Percentiles rank a stretch among this genome's conserved stretches.
These are phyloP conservation scores for Bryoerythrophyllum caledonicum DNA, from an alignment of 225 moss, liverwort and hornwort species.

Conservation along the genomic window DNA sequence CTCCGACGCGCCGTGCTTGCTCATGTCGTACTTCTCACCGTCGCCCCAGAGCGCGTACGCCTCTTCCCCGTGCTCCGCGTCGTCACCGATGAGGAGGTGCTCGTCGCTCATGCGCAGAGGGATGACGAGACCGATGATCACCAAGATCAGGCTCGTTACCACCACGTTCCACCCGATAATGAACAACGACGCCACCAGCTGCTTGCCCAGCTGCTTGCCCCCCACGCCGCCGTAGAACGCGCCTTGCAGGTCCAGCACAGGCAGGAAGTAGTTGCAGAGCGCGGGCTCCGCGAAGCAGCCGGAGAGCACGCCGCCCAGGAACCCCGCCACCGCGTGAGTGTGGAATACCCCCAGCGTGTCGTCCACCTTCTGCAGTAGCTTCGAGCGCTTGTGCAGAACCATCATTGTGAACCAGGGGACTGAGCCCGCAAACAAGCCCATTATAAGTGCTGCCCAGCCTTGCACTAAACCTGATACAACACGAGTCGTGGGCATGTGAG, in stretches of 20 bases:
- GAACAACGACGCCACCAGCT: slow-evolving; percentile 33
- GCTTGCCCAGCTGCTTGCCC: slow-evolving; percentile 48
- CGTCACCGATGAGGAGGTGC: slow-evolving; percentile 45
- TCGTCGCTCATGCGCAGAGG: slow-evolving; percentile 55
- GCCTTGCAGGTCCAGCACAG: slow-evolving; percentile 17
- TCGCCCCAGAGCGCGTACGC: slow-evolving; percentile 53
- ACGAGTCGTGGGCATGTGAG: not conserved
- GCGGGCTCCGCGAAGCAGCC: slow-evolving; percentile 50
- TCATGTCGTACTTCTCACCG: slow-evolving; percentile 31
- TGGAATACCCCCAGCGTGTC: slow-evolving; percentile 55
- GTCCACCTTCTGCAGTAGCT: slow-evolving; percentile 42
- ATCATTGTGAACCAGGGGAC: slow-evolving; percentile 59
- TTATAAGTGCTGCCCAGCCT: slow-evolving; percentile 56
- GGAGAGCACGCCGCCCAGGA: slow-evolving; percentile 30
- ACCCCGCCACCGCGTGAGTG: slow-evolving; percentile 55
- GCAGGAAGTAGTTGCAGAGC: slow-evolving; percentile 45
- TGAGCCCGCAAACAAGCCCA: slow-evolving; percentile 48
- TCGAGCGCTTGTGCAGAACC: slow-evolving; percentile 48
- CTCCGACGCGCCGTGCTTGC: slow-evolving; percentile 38
- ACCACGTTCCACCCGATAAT: slow-evolving; percentile 49
- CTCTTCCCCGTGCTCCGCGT: slow-evolving; percentile 56
- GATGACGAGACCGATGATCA: slow-evolving; percentile 23
- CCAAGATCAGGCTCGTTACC: slow-evolving; percentile 37
- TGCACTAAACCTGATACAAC: slow-evolving; percentile 32
- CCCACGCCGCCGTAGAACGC: slow-evolving; percentile 48